Evolutionary conservation across 129 eudicot species (phyloP).

Genomic region (Escallonia herrerae): DNA sequence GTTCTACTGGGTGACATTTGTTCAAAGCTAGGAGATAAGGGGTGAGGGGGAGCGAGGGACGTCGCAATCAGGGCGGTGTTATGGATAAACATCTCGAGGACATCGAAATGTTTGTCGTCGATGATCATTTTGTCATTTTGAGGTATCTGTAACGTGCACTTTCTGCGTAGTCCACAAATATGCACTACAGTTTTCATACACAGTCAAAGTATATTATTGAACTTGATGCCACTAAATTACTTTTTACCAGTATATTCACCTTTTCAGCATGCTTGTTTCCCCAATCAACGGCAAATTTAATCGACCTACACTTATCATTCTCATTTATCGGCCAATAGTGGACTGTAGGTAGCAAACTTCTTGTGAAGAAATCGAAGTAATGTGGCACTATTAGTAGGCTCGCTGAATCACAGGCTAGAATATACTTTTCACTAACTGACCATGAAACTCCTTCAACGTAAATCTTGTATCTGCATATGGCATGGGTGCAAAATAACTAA

Average conservation of each 20-base stretch:
- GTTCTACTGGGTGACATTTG: too few relatives aligned
- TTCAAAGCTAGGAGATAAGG: too few relatives aligned
- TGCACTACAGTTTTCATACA: too few relatives aligned
- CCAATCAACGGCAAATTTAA: constrained; percentile 63
- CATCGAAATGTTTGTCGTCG: too few relatives aligned
- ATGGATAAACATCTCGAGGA: too few relatives aligned
- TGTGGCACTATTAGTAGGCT: constrained; percentile 34
- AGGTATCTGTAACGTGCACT: too few relatives aligned
- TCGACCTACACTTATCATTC: constrained; percentile 28
- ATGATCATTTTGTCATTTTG: too few relatives aligned
- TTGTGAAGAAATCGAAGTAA: constrained; percentile 48
- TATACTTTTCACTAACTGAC: constrained; percentile 63
- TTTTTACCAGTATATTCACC: constrained; percentile 17
- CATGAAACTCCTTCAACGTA: constrained; percentile 53
- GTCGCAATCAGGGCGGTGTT: too few relatives aligned
- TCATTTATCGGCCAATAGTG: constrained; percentile 56
- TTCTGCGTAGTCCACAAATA: too few relatives aligned
- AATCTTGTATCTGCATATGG: constrained; percentile 44
- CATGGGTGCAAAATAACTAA: background rate
- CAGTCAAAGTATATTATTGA: too few relatives aligned
- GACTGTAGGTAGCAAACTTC: constrained; percentile 46
- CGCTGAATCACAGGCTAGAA: constrained; percentile 51
- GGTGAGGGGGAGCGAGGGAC: too few relatives aligned
- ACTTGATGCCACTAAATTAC: too few relatives aligned
- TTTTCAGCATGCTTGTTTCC: constrained; percentile 35